Conservation (phyloP, 371 early-diverging fungal genomes). For the Mortierella sp. region DNA sequence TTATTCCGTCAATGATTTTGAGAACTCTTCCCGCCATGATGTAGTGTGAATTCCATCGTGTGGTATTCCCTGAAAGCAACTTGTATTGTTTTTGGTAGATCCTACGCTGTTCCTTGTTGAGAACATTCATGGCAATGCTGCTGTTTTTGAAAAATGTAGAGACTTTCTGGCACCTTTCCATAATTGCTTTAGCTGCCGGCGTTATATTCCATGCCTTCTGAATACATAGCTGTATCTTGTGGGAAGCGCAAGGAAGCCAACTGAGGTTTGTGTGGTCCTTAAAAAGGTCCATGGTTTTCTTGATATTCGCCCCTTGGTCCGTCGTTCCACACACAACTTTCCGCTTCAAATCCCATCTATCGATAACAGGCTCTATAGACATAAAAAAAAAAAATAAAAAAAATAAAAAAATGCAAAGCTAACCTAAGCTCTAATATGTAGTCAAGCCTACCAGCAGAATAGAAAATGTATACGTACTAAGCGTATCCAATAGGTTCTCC, state of each 20-base stretch:
- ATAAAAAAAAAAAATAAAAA: constrained; percentile 1
- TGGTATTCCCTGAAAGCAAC: constrained; percentile 2
- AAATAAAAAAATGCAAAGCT: background rate
- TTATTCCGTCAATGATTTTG: constrained; percentile 1
- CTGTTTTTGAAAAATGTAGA: constrained; percentile 21
- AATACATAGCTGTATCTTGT: constrained; percentile 27
- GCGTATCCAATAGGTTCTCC: background rate
- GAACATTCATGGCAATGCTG: constrained; percentile 15
- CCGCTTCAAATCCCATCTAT: constrained; percentile 1
- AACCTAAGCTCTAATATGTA: too few relatives aligned
- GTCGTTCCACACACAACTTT: constrained; percentile 18
- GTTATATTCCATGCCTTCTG: constrained; percentile 11
- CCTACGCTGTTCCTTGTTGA: constrained; percentile 4
- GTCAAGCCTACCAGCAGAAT: too few relatives aligned
- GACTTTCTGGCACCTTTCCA: constrained; percentile 13
- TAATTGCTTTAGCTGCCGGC: background rate
- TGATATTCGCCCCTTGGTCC: constrained; percentile 34
- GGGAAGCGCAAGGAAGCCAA: constrained; percentile 16
- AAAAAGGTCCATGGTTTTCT: constrained; percentile 5
- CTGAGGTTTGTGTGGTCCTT: background rate
- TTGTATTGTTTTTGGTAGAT: background rate
- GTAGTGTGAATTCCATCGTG: constrained; percentile 20
- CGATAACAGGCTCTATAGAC: constrained; percentile 4
- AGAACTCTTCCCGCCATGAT: constrained; percentile 12
- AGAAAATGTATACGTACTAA: constrained; percentile 4